Evolutionary conservation across 228 moss, liverwort and hornwort genomes (phyloP), one percentile per base, ranked within the genome.

Genomic region (Sphagnum magellanicum): DNA sequence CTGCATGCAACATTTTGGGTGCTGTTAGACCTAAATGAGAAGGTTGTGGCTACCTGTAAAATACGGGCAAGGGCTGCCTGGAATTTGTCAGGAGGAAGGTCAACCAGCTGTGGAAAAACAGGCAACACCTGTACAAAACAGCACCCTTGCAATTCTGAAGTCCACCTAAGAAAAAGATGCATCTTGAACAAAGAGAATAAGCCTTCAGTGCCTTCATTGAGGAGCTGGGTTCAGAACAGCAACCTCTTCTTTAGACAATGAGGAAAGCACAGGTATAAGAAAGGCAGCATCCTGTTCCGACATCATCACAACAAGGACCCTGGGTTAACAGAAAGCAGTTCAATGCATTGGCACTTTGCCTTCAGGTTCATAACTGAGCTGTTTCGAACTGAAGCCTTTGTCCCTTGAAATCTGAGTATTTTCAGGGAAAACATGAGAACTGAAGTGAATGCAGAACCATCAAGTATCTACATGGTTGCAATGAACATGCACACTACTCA

Each of bases 171-270:
- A 55, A 12, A 55, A 8, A 8, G 55, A 8, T 55, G 55, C 55
- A 8, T 55, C 55, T 8, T 55, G 55, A 55, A 55, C 12, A 12
- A 55, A 55, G 8, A 55, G 55, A 55, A 55, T 8, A 55, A 55
- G 9, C 12, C 55, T 8, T 8, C 9, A 8, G 9, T 12, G 12
- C 55, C 8, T 55, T 55, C 4, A 55, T 8, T 8, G 55, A 55
- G 55, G 8, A 55, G 12, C 8, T 8, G 55, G 12, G 12, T 55
- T 12, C 55, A 50, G 49, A 50, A 32, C 7, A 74, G 68, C 32
- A 32, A 98, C 98, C 98, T 98, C 94, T 63, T 98, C 98, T 83
- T 94, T 94, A 58, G 94, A 89, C 66, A 94, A 75, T 67, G 94
- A 98, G 51, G 98, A 94, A 79, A 98, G 87, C 67, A 98, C 90